Conservation (phyloP, 2,329 filamentous ascomycete genomes). For the Pseudogymnoascus sp. region DNA sequence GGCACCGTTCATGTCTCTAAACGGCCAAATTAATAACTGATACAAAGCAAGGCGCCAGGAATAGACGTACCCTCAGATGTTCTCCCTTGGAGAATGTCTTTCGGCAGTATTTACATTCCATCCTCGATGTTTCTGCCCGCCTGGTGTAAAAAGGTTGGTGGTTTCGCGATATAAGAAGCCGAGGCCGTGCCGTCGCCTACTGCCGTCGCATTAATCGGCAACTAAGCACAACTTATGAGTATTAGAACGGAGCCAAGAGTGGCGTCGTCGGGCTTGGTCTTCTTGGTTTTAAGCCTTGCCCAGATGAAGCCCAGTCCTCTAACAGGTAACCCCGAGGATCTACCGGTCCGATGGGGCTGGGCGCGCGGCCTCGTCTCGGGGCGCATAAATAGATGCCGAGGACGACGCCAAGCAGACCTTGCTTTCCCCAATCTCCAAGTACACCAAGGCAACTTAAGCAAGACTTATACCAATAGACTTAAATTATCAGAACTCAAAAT, state of each 20-base stretch:
- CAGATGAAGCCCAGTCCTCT: background rate
- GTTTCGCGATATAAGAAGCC: slow-evolving; percentile 4
- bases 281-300: slow-evolving; percentile 2
- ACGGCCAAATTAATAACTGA: slow-evolving; percentile 8
- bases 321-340: background rate
- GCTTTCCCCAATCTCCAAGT: background rate
- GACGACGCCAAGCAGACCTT: background rate
- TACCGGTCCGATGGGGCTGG: background rate
- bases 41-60: slow-evolving; percentile 13
- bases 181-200: background rate
- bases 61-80: slow-evolving; percentile 31
- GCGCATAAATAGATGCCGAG: background rate
- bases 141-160: slow-evolving; percentile 10
- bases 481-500: background rate
- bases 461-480: too few relatives aligned
- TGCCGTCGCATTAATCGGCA: background rate
- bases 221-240: background rate
- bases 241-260: background rate
- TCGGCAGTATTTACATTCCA: slow-evolving; percentile 34
- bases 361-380: background rate
- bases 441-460: background rate
- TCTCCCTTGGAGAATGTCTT: slow-evolving; percentile 36
- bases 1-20: slow-evolving; percentile 37
- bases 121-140: background rate
- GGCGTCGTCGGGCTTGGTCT: background rate